These are phyloP conservation scores for Magnusiomyces clavatus DNA, from an alignment of 1,139 yeast genomes.

Conservation along the genomic window DNA sequence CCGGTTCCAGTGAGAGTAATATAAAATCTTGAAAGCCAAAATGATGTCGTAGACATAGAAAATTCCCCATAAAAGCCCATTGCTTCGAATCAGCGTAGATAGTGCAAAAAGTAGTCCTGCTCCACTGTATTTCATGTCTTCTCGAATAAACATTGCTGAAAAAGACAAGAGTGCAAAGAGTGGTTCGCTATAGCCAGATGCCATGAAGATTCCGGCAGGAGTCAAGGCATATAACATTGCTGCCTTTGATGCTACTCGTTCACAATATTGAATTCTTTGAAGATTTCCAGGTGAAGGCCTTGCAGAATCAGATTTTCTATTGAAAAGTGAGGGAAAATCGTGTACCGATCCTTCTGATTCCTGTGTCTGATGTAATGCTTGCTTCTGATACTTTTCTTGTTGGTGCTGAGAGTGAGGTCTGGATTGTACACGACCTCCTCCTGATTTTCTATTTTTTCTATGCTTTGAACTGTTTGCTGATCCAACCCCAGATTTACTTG, in stretches of 20 bases:
- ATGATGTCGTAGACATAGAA: constrained; percentile 50
- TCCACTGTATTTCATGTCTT: constrained; percentile 33
- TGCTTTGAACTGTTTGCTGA: no score
- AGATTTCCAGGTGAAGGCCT: background rate
- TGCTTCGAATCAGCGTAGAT: constrained; percentile 63
- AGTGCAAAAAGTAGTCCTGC: constrained; percentile 55
- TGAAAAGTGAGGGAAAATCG: no score
- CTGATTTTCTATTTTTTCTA: no score
- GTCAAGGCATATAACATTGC: constrained; percentile 50
- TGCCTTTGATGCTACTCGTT: constrained; percentile 32
- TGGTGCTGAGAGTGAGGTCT: no score
- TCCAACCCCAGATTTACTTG: no score
- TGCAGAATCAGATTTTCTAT: background rate
- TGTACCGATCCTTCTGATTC: no score
- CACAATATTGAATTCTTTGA: constrained; percentile 9
- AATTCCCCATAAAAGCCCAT: constrained; percentile 65
- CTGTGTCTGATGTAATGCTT: no score
- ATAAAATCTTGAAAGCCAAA: constrained; percentile 16
- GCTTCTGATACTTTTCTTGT: no score
- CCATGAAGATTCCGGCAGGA: constrained; percentile 76
- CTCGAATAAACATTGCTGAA: constrained; percentile 47
- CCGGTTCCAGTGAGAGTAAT: constrained; percentile 14
- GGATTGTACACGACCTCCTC: no score
- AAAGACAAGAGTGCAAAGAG: constrained; percentile 59
- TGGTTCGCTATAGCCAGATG: constrained; percentile 74